Conservation (phyloP, 495 filamentous ascomycete species). For the Aspergillus mulundensis region DNA sequence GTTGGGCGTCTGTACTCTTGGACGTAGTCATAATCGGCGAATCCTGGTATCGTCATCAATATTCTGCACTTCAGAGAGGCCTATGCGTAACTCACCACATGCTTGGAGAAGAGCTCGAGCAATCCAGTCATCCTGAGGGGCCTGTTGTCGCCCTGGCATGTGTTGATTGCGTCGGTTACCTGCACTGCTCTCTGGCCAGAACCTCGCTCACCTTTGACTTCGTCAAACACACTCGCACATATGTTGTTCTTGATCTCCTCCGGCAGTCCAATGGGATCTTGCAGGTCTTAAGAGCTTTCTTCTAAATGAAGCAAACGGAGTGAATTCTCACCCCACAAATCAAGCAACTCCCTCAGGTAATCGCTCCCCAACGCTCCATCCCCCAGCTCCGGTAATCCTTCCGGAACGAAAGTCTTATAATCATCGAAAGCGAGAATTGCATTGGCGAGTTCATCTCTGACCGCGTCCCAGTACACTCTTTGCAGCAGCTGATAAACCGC, state of each 20-base stretch:
- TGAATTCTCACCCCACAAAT: conserved; percentile 1
- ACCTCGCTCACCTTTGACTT: conserved; percentile 5
- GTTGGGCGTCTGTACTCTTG: conserved; percentile 10
- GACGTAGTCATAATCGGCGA: conserved; percentile 10
- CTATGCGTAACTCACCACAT: neutral
- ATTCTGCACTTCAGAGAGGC: no score
- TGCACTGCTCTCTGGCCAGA: no score
- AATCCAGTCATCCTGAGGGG: neutral
- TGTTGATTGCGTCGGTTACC: neutral
- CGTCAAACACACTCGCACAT: neutral
- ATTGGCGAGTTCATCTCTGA: conserved; percentile 8
- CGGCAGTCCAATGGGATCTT: conserved; percentile 1
- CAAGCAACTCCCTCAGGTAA: conserved; percentile 5
- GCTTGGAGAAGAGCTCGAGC: conserved; percentile 6
- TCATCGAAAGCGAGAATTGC: conserved; percentile 9
- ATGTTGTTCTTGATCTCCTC: conserved; percentile 1
- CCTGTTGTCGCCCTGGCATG: neutral
- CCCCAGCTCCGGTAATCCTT: conserved; percentile 2
- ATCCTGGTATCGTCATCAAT: neutral
- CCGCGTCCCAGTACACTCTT: conserved; percentile 4
- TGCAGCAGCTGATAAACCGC: neutral
- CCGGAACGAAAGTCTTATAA: conserved; percentile 5
- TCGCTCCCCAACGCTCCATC: conserved; percentile 2
- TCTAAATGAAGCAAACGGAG: neutral
- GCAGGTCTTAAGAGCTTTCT: neutral